Conservation (phyloP, 768 basidiomycete species). For the Rhodotorula babjevae region DNA sequence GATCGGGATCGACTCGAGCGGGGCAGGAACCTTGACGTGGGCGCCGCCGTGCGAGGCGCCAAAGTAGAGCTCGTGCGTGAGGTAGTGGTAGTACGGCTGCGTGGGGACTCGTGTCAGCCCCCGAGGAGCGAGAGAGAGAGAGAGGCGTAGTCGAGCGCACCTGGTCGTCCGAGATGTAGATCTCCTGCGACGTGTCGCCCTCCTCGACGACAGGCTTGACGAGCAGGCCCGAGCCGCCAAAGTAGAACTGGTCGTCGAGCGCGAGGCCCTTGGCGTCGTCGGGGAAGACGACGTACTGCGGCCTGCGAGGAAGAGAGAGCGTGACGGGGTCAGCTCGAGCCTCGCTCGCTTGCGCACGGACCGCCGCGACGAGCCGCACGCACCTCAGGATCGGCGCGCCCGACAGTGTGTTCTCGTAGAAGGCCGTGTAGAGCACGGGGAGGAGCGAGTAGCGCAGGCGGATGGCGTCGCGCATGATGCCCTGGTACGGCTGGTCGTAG, state of each 20-base stretch:
- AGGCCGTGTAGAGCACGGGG: slow-evolving; percentile 96
- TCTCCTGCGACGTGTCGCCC: slow-evolving; percentile 61
- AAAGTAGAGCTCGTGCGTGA: slow-evolving; percentile 63
- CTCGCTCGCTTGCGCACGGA: not conserved
- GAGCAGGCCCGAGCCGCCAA: slow-evolving; percentile 77
- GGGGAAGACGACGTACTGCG: slow-evolving; percentile 94
- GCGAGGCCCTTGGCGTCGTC: slow-evolving; percentile 77
- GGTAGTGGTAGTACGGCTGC: slow-evolving; percentile 92
- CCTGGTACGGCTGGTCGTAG: slow-evolving; percentile 80
- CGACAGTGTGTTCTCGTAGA: slow-evolving; percentile 74
- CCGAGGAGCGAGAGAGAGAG: too few relatives aligned
- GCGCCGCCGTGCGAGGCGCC: slow-evolving; percentile 61
- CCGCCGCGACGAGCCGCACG: not conserved
- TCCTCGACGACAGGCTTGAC: slow-evolving; percentile 82
- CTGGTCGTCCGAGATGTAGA: slow-evolving; percentile 81
- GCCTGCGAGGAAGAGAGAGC: slow-evolving; percentile 52
- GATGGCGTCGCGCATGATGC: slow-evolving; percentile 70
- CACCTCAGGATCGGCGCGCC: slow-evolving; percentile 67
- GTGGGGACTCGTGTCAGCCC: not conserved
- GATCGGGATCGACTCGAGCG: slow-evolving; percentile 72
- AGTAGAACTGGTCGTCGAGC: slow-evolving; percentile 89
- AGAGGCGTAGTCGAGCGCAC: slow-evolving; percentile 47
- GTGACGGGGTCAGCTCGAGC: not conserved
- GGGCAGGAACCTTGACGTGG: slow-evolving; percentile 69
- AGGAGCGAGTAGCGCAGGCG: slow-evolving; percentile 78